These are phyloP conservation scores for Viridothelium virens DNA, from an alignment of 495 filamentous ascomycete species.

Conservation along the genomic window DNA sequence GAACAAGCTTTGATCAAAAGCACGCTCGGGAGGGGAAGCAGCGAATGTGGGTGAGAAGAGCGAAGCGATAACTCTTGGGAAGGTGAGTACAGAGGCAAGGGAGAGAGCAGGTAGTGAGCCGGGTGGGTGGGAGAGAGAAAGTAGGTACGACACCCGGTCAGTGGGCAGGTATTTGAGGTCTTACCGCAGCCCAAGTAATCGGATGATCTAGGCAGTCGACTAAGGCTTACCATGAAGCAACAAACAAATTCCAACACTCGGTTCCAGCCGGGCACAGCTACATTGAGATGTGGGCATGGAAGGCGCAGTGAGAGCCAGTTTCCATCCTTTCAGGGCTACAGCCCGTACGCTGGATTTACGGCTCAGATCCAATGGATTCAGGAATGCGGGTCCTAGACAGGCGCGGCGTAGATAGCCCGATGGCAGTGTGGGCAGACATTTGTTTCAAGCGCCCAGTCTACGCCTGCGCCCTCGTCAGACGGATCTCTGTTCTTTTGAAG, in stretches of 20 bases:
- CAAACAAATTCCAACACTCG: background rate
- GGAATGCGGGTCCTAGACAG: too few species aligned
- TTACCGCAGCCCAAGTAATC: background rate
- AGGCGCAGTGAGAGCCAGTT: background rate
- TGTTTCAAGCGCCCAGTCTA: background rate
- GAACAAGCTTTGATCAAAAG: background rate
- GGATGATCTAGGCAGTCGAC: background rate
- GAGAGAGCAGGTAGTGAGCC: background rate
- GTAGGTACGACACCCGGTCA: background rate
- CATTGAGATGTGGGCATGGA: background rate
- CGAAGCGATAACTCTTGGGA: background rate
- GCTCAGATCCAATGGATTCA: too few species aligned
- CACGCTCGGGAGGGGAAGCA: background rate
- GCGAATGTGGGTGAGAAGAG: background rate
- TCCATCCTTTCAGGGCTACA: too few species aligned
- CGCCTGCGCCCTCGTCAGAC: background rate
- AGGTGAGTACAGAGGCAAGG: background rate
- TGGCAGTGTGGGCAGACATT: background rate
- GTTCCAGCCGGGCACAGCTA: background rate
- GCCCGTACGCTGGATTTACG: too few species aligned
- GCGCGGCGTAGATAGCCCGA: background rate
- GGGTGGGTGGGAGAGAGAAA: background rate
- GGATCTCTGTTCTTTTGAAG: background rate
- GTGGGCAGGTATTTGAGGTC: slow-evolving; percentile 5
- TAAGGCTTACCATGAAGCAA: background rate